Base-by-base conservation (phyloP, 177 flowering plant species). In the Telopea speciosissima region DNA sequence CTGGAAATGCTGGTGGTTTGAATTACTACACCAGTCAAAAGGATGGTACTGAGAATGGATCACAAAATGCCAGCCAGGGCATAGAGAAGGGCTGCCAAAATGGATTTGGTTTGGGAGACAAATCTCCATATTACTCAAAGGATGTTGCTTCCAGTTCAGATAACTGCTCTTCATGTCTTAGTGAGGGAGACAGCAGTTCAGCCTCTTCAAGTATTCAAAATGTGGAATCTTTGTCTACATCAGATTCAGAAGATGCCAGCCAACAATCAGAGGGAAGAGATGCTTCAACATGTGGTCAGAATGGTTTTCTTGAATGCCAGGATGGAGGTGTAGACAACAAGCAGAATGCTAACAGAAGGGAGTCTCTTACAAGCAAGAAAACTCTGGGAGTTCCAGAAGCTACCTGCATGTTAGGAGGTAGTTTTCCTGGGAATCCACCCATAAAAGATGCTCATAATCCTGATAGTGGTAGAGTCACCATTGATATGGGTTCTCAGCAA, bases 191-290 rank as follows among this genome's bases (percentile, higher is more conserved):
- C 75, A 86, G 85, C 81, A 85, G 80, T 73, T 76, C 84, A 63
- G 79, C 79, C 33, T 84, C 86, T 40, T 88, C 89, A 23, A 83
- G 85, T 70, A 73, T 77, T 60, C 95, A 76, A 71, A 89, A 84
- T 81, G 70, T 74, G 8, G 96, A 88, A 70, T 90, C 88, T 4
- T 82, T 86, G 64, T 87, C 86, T 21, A 81, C 81, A 24, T 89
- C 98, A 24, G 96, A 91, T 81, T 92, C 98, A 17, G 95, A 94
- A 75, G 91, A 86, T 74, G 78, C 87, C 23, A 84, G 85, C 73
- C 92, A 80, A 62, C 84, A 83, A 52, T 87, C 90, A 67, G 93
- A 88, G 73, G 87, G 79, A 69, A 84, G 82, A 77, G 95, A 85
- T 62, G 62, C 73, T 73, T 72, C 80, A 11, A 67, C 61, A 25